phyloP scores from a whole-genome alignment of 176 grass and related monocot genomes.

The Eragrostis nindensis region DNA sequence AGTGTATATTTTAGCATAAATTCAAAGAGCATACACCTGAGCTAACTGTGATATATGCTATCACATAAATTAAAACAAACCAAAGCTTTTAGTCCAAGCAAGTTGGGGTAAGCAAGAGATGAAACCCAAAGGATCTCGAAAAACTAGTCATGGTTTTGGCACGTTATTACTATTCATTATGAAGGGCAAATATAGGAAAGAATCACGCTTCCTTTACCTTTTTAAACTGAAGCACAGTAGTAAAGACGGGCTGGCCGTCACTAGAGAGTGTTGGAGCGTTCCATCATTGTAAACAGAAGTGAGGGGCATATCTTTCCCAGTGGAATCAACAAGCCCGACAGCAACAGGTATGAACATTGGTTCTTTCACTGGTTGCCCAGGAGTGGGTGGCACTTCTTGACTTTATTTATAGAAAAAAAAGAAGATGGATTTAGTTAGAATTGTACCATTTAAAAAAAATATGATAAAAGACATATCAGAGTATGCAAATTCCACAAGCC shows the following conservation, averaged over 20 bases:
- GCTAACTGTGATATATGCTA: conserved; percentile 1
- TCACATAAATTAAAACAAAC: background rate
- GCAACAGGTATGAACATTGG: conserved; percentile 94
- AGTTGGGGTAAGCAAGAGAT: too few species aligned
- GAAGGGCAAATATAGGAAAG: conserved; percentile 24
- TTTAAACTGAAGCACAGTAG: conserved; percentile 89
- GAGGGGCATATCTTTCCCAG: conserved; percentile 89
- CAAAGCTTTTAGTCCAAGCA: too few species aligned
- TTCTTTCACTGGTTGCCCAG: conserved; percentile 80
- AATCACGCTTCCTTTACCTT: conserved; percentile 56
- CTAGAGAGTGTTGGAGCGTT: conserved; percentile 53
- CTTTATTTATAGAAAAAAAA: conserved; percentile 42
- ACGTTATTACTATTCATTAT: background rate
- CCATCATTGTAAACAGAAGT: conserved; percentile 72
- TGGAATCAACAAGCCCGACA: conserved; percentile 83
- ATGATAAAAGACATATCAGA: conserved; percentile 5
- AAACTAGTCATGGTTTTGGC: too few species aligned
- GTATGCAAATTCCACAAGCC: background rate
- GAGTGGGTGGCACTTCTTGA: conserved; percentile 89
- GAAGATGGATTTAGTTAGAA: conserved; percentile 22
- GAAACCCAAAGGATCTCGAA: too few species aligned
- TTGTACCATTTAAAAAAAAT: background rate
- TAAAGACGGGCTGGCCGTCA: conserved; percentile 57
- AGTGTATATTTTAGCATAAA: background rate
- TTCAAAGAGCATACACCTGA: too few species aligned